phyloP scores from a whole-genome alignment of 169 alveolate species.

The Plasmodium gonderi region DNA sequence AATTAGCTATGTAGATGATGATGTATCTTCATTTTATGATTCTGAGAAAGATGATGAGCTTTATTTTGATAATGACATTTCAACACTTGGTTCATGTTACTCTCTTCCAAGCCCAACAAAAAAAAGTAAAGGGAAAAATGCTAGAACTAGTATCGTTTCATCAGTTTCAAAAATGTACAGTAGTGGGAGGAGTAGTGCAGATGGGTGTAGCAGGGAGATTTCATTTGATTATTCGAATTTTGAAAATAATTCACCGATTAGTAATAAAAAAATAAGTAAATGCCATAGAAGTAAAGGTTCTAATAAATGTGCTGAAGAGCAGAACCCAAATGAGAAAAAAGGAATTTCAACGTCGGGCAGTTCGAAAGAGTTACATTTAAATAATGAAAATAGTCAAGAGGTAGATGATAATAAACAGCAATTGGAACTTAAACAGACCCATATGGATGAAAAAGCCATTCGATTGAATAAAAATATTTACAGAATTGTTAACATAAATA shows the following conservation, averaged over 20 bases:
- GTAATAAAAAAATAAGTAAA: not conserved
- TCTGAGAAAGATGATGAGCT: conserved; percentile 62
- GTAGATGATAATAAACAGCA: not conserved
- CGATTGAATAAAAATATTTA: conserved; percentile 43
- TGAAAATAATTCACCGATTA: conserved; percentile 1
- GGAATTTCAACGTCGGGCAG: not conserved
- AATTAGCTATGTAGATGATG: conserved; percentile 70
- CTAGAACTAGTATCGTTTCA: not conserved
- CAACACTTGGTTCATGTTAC: conserved; percentile 50
- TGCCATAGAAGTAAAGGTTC: not conserved
- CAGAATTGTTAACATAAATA: conserved; percentile 32
- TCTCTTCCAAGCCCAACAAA: conserved; percentile 30
- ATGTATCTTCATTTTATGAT: conserved; percentile 68
- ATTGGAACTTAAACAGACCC: not conserved
- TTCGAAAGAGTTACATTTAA: not conserved
- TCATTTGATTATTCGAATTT: not conserved
- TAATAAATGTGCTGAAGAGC: not conserved
- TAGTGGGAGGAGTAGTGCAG: not conserved
- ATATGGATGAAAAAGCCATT: conserved; percentile 38
- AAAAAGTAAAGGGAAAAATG: conserved; percentile 9
- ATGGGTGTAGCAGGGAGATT: not conserved
- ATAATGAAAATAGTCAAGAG: not conserved
- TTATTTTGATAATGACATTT: conserved; percentile 61
- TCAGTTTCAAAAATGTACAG: not conserved
- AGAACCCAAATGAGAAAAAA: not conserved